Base-by-base conservation (phyloP, 2,329 filamentous ascomycete genomes). In the Leptographium lundbergii region DNA sequence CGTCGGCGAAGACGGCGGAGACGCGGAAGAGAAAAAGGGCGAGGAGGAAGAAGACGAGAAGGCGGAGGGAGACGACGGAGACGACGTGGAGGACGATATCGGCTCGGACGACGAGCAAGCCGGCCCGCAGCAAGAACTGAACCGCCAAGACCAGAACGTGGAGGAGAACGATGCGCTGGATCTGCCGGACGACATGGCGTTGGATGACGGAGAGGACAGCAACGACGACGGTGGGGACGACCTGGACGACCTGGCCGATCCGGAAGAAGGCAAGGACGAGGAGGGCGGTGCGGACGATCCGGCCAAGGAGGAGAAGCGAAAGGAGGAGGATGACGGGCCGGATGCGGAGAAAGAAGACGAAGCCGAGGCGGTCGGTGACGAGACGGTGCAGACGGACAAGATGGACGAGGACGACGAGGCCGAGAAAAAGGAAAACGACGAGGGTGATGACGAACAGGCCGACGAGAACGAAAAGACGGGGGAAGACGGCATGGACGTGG, bases 131-230 rank as follows among this genome's bases (percentile, higher is more conserved):
- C 79, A 84, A 34, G 80, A 84, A 62, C 69, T 79, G 54, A 82
- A 82, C 63, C 75, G 75, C 54, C 82, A 85, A 65, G 82, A 91
- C 61, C 86, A 90, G 57, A 86, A 92, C 66, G 82, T 89, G 2
- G 82, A 92, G 65, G 87, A 96, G 68, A 86, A 90, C 65, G 85
- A 95, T 61, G 85, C 86, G 2, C 76, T 96, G 61, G 90, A 91
- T 53, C 76, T 96, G 25, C 91, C 91, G 0, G 91, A 96, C 50
- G 89, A 96, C 63, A 87, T 96, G 78, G 85, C 95, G 60, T 80
- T 96, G 76, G 86, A 95, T 59, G 80, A 88, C 32, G 80, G 82
- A 36, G 76, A 81, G 32, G 77, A 79, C n/a, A 80, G 80, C 6
- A 75, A 73, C 34, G 73, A 74, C 14, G 80, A 78, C 17, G 78